Evolutionary conservation across 495 filamentous ascomycete genomes (phyloP).

Genomic region (Penicillium psychrofluorescens): DNA sequence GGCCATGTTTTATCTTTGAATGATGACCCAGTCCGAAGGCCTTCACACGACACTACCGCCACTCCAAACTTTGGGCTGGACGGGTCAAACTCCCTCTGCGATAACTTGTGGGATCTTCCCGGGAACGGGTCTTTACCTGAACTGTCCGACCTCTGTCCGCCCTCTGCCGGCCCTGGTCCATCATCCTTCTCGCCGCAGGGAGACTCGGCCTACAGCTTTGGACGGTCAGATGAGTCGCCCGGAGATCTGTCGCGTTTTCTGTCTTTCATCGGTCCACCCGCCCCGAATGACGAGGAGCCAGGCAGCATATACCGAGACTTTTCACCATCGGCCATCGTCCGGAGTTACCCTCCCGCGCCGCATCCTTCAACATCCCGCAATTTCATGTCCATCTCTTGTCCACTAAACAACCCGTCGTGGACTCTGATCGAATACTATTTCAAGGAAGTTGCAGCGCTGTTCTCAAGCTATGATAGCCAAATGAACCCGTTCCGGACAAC

Average conservation of each 20-base stretch:
- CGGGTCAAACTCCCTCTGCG: constrained; percentile 15
- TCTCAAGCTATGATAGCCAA: constrained; percentile 52
- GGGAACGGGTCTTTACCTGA: constrained; percentile 26
- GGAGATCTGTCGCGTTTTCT: constrained; percentile 25
- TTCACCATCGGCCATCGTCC: constrained; percentile 31
- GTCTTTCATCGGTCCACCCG: constrained; percentile 17
- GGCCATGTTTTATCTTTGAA: background rate
- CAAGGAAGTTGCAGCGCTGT: constrained; percentile 49
- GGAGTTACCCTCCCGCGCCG: constrained; percentile 26
- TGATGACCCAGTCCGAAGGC: constrained; percentile 1
- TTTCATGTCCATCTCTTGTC: constrained; percentile 27
- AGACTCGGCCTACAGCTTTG: constrained; percentile 19
- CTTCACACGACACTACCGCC: constrained; percentile 1
- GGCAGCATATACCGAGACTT: constrained; percentile 22
- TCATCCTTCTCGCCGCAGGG: constrained; percentile 10
- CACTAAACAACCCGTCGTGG: constrained; percentile 41
- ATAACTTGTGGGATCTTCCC: constrained; percentile 32
- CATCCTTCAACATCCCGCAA: constrained; percentile 15
- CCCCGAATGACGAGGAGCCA: constrained; percentile 11
- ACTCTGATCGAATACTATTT: constrained; percentile 55
- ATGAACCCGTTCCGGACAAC: constrained; percentile 53
- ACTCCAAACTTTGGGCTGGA: constrained; percentile 10
- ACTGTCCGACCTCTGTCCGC: constrained; percentile 25
- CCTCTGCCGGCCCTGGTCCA: constrained; percentile 10
- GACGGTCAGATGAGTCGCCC: constrained; percentile 14